phyloP scores from a whole-genome alignment of 2,329 filamentous ascomycete genomes.

The Alternaria sp. region DNA sequence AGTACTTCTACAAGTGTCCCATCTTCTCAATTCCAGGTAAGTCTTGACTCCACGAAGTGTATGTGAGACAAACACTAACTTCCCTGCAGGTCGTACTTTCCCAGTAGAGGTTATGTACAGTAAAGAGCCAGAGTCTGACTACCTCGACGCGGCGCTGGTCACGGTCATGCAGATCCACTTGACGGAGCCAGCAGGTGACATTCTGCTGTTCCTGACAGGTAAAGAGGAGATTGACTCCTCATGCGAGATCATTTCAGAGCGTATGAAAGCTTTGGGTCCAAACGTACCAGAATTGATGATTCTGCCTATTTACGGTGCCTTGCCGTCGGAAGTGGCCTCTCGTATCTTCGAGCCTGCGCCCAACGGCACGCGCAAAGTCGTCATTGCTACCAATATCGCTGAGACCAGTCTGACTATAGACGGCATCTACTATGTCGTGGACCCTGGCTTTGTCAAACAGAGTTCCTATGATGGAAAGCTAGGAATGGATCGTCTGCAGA shows the following conservation, averaged over 20 bases:
- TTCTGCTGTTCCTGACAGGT: constrained; percentile 94
- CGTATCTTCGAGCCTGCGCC: constrained; percentile 94
- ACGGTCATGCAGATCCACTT: constrained; percentile 99
- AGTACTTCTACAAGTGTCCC: constrained; percentile 93
- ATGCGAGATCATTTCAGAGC: constrained; percentile 89
- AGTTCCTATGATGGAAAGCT: constrained; percentile 96
- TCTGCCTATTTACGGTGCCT: constrained; percentile 91
- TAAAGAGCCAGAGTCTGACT: constrained; percentile 92
- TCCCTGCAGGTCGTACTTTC: constrained; percentile 71
- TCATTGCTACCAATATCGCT: constrained; percentile 98
- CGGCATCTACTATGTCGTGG: constrained; percentile 95
- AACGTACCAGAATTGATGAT: constrained; percentile 91
- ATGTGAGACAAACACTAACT: not conserved
- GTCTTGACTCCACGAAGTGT: not conserved
- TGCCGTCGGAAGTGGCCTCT: constrained; percentile 93
- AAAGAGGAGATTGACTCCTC: constrained; percentile 97
- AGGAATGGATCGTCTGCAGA: constrained; percentile 95
- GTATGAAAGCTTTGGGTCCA: constrained; percentile 93
- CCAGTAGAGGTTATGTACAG: constrained; percentile 97
- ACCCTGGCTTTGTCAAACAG: constrained; percentile 97
- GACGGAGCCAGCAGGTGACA: constrained; percentile 89
- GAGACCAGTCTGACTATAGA: constrained; percentile 98
- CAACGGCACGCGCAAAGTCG: constrained; percentile 84
- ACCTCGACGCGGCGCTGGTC: constrained; percentile 89
- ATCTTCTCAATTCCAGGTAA: constrained; percentile 89